Conservation (phyloP, 805 yeast species). For the Suhomyces sp. region DNA sequence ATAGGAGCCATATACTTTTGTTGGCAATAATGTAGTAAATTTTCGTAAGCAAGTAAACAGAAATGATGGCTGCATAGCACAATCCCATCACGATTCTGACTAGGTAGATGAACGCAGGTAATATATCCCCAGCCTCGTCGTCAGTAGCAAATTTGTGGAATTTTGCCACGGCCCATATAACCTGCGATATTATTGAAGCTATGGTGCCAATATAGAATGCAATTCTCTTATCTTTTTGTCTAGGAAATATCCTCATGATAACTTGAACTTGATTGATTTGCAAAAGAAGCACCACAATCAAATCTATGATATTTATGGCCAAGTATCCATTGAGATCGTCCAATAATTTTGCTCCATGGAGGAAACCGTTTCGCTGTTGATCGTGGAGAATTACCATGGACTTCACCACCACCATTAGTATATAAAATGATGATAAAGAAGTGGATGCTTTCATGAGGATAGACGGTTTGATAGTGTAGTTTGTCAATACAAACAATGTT, state of each 20-base stretch:
- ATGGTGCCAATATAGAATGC: constrained; percentile 58
- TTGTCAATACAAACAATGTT: constrained; percentile 63
- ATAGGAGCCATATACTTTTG: constrained; percentile 51
- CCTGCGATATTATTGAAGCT: constrained; percentile 54
- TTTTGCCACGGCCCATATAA: constrained; percentile 68
- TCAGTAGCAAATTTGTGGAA: constrained; percentile 40
- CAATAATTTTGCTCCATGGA: constrained; percentile 46
- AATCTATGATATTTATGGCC: constrained; percentile 55
- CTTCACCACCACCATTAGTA: constrained; percentile 49
- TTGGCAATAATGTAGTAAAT: constrained; percentile 50
- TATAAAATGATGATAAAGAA: constrained; percentile 52
- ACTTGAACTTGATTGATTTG: constrained; percentile 73
- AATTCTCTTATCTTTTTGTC: constrained; percentile 66
- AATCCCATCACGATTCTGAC: constrained; percentile 70
- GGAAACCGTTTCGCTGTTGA: constrained; percentile 47
- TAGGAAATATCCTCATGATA: constrained; percentile 61
- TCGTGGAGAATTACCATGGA: constrained; percentile 45
- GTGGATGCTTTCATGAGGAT: constrained; percentile 50
- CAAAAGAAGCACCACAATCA: constrained; percentile 55
- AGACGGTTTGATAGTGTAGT: constrained; percentile 63
- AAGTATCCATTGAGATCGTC: constrained; percentile 42
- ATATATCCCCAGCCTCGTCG: constrained; percentile 50
- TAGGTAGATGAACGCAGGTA: constrained; percentile 74
- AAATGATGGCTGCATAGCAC: constrained; percentile 63
- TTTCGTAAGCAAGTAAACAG: constrained; percentile 54